Evolutionary conservation across 2,329 filamentous ascomycete species (phyloP).

Genomic region (Cladorrhinum sp.): DNA sequence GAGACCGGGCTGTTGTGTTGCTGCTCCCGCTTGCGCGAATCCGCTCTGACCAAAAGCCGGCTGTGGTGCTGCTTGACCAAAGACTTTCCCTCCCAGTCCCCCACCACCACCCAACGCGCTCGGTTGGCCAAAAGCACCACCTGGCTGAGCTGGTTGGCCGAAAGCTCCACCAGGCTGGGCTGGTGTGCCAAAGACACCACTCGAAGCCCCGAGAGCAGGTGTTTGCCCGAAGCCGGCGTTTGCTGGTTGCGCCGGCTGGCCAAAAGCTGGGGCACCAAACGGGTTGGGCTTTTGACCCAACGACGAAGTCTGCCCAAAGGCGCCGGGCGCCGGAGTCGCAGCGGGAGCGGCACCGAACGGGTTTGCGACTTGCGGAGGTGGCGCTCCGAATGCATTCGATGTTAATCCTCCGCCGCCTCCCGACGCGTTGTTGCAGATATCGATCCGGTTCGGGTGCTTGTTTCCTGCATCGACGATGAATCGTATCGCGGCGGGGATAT

Average conservation of each 20-base stretch:
- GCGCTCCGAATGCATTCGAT: constrained; percentile 41
- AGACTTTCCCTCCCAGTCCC: constrained; percentile 30
- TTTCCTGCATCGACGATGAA: constrained; percentile 65
- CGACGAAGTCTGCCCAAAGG: constrained; percentile 42
- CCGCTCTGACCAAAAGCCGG: constrained; percentile 38
- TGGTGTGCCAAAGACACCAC: constrained; percentile 27
- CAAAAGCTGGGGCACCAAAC: constrained; percentile 48
- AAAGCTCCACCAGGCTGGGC: constrained; percentile 25
- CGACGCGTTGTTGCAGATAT: constrained; percentile 51
- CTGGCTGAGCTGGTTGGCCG: constrained; percentile 29
- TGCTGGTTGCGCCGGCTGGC: constrained; percentile 40
- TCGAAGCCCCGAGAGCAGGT: constrained; percentile 7
- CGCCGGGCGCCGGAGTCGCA: constrained; percentile 13
- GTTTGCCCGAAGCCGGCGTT: constrained; percentile 38
- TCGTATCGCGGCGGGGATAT: constrained; percentile 68
- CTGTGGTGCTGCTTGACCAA: constrained; percentile 23
- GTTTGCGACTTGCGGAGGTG: constrained; percentile 27
- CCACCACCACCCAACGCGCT: constrained; percentile 22
- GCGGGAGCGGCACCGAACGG: constrained; percentile 39
- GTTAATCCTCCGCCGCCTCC: constrained; percentile 32
- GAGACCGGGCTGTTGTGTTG: constrained; percentile 6
- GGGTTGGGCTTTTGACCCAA: constrained; percentile 34
- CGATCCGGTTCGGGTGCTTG: constrained; percentile 71
- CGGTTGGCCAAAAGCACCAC: constrained; percentile 31
- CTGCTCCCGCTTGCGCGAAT: constrained; percentile 22